Base-by-base conservation (phyloP, 768 basidiomycete species). In the Tricholoma furcatifolium region DNA sequence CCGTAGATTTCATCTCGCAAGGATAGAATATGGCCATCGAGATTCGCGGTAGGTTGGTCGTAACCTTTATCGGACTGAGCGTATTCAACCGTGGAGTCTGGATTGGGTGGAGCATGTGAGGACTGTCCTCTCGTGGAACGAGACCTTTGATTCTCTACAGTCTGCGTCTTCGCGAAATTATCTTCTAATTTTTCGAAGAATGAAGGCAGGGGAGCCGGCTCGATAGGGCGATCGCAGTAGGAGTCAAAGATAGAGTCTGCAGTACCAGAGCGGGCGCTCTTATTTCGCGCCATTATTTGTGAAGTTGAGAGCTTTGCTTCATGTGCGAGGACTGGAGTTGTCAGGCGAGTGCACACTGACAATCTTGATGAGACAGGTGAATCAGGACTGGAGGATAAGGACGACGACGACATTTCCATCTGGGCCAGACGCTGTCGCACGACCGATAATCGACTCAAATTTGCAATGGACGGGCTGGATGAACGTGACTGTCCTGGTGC, bases 341-440 rank as follows among this genome's bases (percentile, higher is more conserved):
- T 57, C 41, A 60, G 23, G 21, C 35, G 41, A 31, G 48, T 57
- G 35, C 47, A 27, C 40, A 48, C 30, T 35, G 59, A 56, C 20
- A 50, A 44, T 24, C 45, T 53, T 24, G 47, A 58, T 8, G 53
- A 56, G 12, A 51, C 51, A 4, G 55, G 58, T 1, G 55, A 57
- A 4, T 39, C 50, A 6, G 52, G 18, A 34, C 50, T 41, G 31
- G 41, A 15, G 20, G 58, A 56, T 34, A 47, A 57, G 43, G 56
- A 53, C 27, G 65, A 65, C 32, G 71, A 68, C 23, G 54, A 67
- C 24, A 64, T 61, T 60, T 85, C 77, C 10, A 88, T 79, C 59
- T 87, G 78, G 9, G 82, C 81, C 12, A 87, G 74, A 32, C 87
- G 82, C 56, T 84, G 80, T 54, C 78, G 81, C 42, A 89, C 87